Conservation (phyloP, 2,329 filamentous ascomycete species). For the Neobulgaria alba region DNA sequence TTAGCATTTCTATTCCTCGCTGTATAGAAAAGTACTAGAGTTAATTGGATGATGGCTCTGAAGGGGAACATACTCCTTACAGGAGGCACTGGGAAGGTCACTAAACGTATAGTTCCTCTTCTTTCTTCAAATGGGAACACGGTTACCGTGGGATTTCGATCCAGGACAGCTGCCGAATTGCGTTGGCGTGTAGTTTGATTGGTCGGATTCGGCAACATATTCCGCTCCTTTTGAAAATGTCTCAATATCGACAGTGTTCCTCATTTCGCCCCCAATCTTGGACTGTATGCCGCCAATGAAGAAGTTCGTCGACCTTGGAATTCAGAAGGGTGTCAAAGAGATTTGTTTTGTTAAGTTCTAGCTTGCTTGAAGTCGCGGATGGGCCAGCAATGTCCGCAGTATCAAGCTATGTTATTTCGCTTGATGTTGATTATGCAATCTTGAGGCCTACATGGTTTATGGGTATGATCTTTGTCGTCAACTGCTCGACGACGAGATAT, state of each 20-base stretch:
- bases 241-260: constrained; percentile 32
- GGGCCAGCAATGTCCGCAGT: constrained; percentile 31
- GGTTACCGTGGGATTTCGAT: constrained; percentile 34
- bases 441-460: constrained; percentile 42
- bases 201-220: constrained; percentile 36
- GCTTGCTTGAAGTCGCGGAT: constrained; percentile 29
- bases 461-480: constrained; percentile 27
- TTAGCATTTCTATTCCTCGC: neutral
- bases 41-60: constrained; percentile 3
- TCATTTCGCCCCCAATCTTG: constrained; percentile 32
- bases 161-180: constrained; percentile 19
- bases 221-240: constrained; percentile 25
- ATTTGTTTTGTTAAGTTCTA: constrained; percentile 39
- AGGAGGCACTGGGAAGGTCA: constrained; percentile 39
- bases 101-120: constrained; percentile 31
- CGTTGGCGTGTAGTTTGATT: constrained; percentile 35
- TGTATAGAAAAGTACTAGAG: too few species aligned
- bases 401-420: constrained; percentile 32
- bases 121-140: constrained; percentile 27
- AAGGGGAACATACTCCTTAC: constrained; percentile 31
- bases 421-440: constrained; percentile 35
- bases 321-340: constrained; percentile 30
- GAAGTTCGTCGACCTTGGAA: constrained; percentile 35
- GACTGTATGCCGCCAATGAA: constrained; percentile 31
- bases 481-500: neutral